phyloP scores from a whole-genome alignment of 1,284 basidiomycete species.

The Phellinidium pouzarii region DNA sequence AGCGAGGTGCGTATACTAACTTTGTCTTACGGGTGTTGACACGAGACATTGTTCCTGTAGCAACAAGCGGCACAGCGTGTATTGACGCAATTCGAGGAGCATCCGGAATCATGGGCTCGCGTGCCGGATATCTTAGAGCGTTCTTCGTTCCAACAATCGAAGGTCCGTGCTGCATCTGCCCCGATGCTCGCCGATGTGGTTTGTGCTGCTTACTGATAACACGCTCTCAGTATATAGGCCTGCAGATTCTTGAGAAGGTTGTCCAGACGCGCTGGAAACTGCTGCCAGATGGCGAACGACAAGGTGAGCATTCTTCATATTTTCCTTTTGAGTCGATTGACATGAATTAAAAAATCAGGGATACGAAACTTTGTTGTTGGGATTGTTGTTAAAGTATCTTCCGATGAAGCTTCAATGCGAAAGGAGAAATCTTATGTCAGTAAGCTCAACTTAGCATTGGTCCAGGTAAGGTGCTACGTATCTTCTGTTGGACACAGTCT shows the following conservation, averaged over 20 bases:
- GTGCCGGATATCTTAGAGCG: slow-evolving; percentile 92
- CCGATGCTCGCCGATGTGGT: neutral
- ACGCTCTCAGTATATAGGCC: slow-evolving; percentile 72
- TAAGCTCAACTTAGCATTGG: slow-evolving; percentile 94
- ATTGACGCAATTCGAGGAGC: slow-evolving; percentile 93
- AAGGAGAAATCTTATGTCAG: slow-evolving; percentile 95
- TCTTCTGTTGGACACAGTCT: neutral
- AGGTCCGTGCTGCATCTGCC: slow-evolving; percentile 46
- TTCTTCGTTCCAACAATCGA: slow-evolving; percentile 84
- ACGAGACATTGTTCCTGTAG: slow-evolving; percentile 34
- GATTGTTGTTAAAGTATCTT: slow-evolving; percentile 87
- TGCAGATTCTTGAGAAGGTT: slow-evolving; percentile 93
- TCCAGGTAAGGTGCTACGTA: slow-evolving; percentile 58
- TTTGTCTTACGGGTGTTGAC: slow-evolving; percentile 13
- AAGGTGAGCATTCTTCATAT: slow-evolving; percentile 45
- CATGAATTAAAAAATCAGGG: slow-evolving; percentile 39
- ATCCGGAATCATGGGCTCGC: slow-evolving; percentile 97
- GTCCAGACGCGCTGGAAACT: slow-evolving; percentile 96
- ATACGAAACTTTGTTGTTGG: slow-evolving; percentile 98
- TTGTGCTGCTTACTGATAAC: neutral
- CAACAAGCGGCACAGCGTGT: slow-evolving; percentile 89
- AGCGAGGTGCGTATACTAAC: slow-evolving; percentile 50
- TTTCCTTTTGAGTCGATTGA: neutral
- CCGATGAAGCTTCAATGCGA: slow-evolving; percentile 80
- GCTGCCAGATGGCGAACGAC: slow-evolving; percentile 87